Conservation (phyloP, 2,329 filamentous ascomycete species). For the Botryotinia calthae region DNA sequence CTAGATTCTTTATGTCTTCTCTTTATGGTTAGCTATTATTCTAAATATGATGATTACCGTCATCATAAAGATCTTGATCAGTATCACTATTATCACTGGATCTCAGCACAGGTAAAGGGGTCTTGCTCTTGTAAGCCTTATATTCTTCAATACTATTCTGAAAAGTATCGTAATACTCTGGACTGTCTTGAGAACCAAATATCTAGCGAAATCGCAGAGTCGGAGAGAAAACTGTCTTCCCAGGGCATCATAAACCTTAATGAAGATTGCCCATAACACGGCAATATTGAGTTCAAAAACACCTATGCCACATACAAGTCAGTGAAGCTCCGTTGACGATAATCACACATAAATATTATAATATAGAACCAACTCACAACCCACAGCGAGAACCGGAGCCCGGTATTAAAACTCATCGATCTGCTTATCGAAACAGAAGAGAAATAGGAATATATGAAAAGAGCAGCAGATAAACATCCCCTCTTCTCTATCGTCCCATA, state of each 20-base stretch:
- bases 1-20: conserved; percentile 52
- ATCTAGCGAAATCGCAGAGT: neutral
- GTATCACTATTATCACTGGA: conserved; percentile 31
- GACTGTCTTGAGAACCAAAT: neutral
- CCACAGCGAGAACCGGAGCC: neutral
- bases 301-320: neutral
- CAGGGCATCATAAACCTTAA: neutral
- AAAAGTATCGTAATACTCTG: neutral
- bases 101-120: conserved; percentile 34
- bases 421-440: neutral
- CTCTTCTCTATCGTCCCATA: neutral
- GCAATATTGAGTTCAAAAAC: neutral
- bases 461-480: neutral
- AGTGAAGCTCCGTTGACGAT: neutral
- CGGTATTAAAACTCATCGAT: neutral
- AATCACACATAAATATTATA: neutral
- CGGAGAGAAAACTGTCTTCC: neutral
- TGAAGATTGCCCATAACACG: neutral
- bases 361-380: neutral
- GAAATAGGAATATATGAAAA: neutral
- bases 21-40: conserved; percentile 51
- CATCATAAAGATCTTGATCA: conserved; percentile 22
- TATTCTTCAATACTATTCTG: neutral
- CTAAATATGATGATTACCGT: conserved; percentile 25
- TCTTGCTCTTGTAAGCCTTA: conserved; percentile 40